Base-by-base conservation (phyloP, 805 yeast species). In the Lachancea mirantina region DNA sequence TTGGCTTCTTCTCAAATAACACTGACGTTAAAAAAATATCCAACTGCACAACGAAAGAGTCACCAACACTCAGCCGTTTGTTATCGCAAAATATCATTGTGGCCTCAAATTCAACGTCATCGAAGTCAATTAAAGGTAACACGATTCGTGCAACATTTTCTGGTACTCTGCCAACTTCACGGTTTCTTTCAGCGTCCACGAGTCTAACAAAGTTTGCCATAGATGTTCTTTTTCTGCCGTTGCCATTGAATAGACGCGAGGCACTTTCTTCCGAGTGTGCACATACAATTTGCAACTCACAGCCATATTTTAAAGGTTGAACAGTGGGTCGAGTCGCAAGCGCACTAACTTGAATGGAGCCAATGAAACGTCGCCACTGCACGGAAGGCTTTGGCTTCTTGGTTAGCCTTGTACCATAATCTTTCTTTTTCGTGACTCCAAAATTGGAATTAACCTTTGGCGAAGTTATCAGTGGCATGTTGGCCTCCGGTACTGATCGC, bases 131-230 rank as follows among this genome's bases (percentile, higher is more conserved):
- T 16, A 56, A 33, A 0, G 94, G 85, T 3, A 78, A 70, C 7
- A 88, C 50, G 8, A 78, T 68, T 4, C 69, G 57, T 0, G 94
- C 85, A 19, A 74, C 62, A 30, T 74, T 81, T 41, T 79, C 87
- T 0, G 84, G 78, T 1, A 84, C 21, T 43, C 95, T 69, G 0
- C 92, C 96, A 19, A 88, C 63, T 50, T 84, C 95, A 38, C 81
- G 52, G 13, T 53, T 41, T 14, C 38, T 43, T 3, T 41, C 32
- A 2, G 49, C 38, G 30, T 57, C 59, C 26, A 50, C 36, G 14
- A 64, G 38, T 32, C 60, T 60, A 5, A 64, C 45, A 36, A 47
- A 57, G 9, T 59, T 58, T 0, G 64, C 52, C 40, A 58, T 50
- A 6, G 51, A 36, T 4, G 37, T 31, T 20, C 43, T 49, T 19